Conservation (phyloP, 2,329 filamentous ascomycete species). For the Aspergillus tamarii region DNA sequence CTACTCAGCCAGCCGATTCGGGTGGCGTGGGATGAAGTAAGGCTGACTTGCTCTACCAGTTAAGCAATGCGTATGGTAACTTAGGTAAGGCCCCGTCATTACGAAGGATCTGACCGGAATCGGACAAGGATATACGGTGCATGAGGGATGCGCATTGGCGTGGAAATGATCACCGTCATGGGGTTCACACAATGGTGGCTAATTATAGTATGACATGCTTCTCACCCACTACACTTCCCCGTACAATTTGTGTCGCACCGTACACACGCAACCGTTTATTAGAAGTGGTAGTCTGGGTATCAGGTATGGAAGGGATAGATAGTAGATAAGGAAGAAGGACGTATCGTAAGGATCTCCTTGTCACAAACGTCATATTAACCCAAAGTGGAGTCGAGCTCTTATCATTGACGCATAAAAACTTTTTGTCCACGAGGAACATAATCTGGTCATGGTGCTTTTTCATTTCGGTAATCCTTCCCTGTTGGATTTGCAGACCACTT, state of each 20-base stretch:
- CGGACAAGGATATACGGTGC: neutral
- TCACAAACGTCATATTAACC: neutral
- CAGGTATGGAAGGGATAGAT: neutral
- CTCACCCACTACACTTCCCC: neutral
- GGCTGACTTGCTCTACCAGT: neutral
- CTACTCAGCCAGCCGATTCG: neutral
- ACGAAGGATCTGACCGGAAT: neutral
- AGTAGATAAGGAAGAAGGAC: neutral
- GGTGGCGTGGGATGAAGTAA: neutral
- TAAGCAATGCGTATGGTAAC: neutral
- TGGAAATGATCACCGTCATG: conserved; percentile 12
- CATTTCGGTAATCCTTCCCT: neutral
- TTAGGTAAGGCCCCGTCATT: neutral
- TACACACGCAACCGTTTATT: neutral
- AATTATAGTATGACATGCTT: neutral
- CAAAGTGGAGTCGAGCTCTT: neutral
- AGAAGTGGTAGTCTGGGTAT: neutral
- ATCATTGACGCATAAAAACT: neutral
- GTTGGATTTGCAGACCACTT: neutral
- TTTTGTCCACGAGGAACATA: no score
- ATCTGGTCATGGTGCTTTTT: neutral
- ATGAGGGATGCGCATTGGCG: conserved; percentile 1
- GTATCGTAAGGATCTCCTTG: neutral
- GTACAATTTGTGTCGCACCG: neutral
- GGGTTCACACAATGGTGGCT: neutral